These are phyloP conservation scores for Dendrobium officinale DNA, from an alignment of 106 monocot genomes.

Conservation along the genomic window DNA sequence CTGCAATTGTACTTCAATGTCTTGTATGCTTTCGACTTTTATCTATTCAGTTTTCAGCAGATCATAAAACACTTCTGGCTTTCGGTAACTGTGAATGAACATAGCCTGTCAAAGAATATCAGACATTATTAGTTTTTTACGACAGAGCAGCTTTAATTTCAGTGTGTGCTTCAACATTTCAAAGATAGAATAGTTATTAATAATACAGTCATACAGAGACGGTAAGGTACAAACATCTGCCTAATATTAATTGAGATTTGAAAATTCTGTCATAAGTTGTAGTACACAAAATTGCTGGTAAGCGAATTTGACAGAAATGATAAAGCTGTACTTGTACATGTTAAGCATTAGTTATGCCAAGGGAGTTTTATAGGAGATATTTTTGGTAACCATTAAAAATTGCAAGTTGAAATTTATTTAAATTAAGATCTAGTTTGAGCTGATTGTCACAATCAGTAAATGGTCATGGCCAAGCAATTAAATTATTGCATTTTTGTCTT, in stretches of 20 bases:
- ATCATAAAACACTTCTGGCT: constrained; percentile 71
- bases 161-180: not conserved
- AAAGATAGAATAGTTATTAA: not conserved
- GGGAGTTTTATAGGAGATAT: too few species aligned
- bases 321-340: too few species aligned
- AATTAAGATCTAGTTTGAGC: not conserved
- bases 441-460: not conserved
- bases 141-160: not conserved
- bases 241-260: too few species aligned
- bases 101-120: constrained; percentile 30
- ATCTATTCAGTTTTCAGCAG: constrained; percentile 49
- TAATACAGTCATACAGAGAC: not conserved
- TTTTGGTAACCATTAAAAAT: too few species aligned
- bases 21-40: not conserved
- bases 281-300: not conserved
- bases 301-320: too few species aligned
- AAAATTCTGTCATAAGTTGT: too few species aligned
- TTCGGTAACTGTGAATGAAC: constrained; percentile 46
- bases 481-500: too few species aligned
- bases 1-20: not conserved
- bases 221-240: not conserved
- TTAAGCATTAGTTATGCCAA: too few species aligned
- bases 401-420: not conserved
- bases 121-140: not conserved
- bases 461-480: too few species aligned